A percentile compares a stretch with the other conserved stretches of the same genome.
phyloP scores from a whole-genome alignment of 75 land plant species.

The Pinus albicaulis region DNA sequence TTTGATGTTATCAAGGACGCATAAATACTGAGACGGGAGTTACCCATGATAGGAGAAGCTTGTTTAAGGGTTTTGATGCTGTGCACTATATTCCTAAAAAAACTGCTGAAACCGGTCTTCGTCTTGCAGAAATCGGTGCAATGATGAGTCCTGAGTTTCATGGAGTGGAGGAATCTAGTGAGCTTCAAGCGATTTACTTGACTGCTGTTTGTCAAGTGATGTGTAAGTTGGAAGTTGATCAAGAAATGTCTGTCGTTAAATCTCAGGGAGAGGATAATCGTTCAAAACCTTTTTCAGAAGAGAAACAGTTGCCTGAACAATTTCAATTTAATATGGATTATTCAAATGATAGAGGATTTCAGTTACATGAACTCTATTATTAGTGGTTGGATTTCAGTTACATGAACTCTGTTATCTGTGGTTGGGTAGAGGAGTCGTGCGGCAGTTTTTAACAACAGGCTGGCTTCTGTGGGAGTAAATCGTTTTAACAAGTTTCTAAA shows the following conservation, averaged over 20 bases:
- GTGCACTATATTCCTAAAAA: slow-evolving; percentile 74
- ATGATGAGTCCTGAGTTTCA: slow-evolving; percentile 85
- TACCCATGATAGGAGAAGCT: slow-evolving; percentile 79
- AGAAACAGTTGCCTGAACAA: slow-evolving; percentile 5
- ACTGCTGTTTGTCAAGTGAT: slow-evolving; percentile 29
- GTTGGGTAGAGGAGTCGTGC: not conserved
- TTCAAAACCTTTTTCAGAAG: slow-evolving; percentile 9
- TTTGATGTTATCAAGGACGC: slow-evolving; percentile 56
- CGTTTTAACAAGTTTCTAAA: not conserved
- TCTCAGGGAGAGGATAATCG: slow-evolving; percentile 22
- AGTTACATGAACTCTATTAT: not conserved
- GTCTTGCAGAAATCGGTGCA: too few relatives aligned
- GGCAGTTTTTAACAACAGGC: not conserved
- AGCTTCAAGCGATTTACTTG: slow-evolving; percentile 64
- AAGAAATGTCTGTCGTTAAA: slow-evolving; percentile 16
- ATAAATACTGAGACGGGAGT: slow-evolving; percentile 48
- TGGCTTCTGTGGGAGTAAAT: not conserved
- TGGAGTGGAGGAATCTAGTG: slow-evolving; percentile 68
- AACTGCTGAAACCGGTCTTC: slow-evolving; percentile 60
- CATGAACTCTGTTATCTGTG: too few relatives aligned
- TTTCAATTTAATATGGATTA: slow-evolving; percentile 53
- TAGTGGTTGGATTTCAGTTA: too few relatives aligned
- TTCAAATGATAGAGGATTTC: slow-evolving; percentile 9
- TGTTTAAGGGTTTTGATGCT: slow-evolving; percentile 69
- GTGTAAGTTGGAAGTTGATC: slow-evolving; percentile 24